phyloP scores from a whole-genome alignment of 2,329 filamentous ascomycete species.

The Pseudocercospora musae region DNA sequence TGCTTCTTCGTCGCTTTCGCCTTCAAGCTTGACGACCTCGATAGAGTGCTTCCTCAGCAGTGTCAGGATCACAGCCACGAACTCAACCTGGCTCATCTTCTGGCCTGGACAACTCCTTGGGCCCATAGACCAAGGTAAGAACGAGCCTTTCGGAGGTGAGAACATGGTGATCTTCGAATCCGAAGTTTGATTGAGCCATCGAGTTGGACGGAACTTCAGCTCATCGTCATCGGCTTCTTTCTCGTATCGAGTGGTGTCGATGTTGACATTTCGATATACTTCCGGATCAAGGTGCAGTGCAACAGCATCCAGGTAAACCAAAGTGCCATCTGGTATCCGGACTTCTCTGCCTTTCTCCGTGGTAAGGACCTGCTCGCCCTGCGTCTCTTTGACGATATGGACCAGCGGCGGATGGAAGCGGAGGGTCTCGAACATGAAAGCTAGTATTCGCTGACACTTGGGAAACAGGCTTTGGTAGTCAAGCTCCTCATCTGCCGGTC shows the following conservation, averaged over 20 bases:
- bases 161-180: slow-evolving; percentile 26
- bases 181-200: slow-evolving; percentile 38
- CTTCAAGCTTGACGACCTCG: slow-evolving; percentile 22
- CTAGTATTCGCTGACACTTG: slow-evolving; percentile 43
- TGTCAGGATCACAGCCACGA: slow-evolving; percentile 46
- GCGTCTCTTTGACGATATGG: slow-evolving; percentile 38
- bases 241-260: slow-evolving; percentile 4
- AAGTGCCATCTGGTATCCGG: slow-evolving; percentile 33
- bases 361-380: slow-evolving; percentile 33
- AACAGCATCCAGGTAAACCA: slow-evolving; percentile 38
- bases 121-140: slow-evolving; percentile 49
- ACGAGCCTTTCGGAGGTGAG: slow-evolving; percentile 42
- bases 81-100: slow-evolving; percentile 57
- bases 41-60: slow-evolving; percentile 31
- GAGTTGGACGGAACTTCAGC: slow-evolving; percentile 38
- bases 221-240: slow-evolving; percentile 29
- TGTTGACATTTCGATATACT: slow-evolving; percentile 28
- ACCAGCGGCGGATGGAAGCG: slow-evolving; percentile 41
- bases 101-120: slow-evolving; percentile 52
- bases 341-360: slow-evolving; percentile 29
- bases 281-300: slow-evolving; percentile 31
- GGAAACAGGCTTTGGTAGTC: slow-evolving; percentile 48
- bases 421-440: slow-evolving; percentile 51
- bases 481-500: slow-evolving; percentile 23
- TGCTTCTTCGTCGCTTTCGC: slow-evolving; percentile 18